Percentiles rank a stretch among this genome's conserved stretches.
These are phyloP conservation scores for Teunomyces pallodes DNA, from an alignment of 805 yeast species.

Conservation along the genomic window DNA sequence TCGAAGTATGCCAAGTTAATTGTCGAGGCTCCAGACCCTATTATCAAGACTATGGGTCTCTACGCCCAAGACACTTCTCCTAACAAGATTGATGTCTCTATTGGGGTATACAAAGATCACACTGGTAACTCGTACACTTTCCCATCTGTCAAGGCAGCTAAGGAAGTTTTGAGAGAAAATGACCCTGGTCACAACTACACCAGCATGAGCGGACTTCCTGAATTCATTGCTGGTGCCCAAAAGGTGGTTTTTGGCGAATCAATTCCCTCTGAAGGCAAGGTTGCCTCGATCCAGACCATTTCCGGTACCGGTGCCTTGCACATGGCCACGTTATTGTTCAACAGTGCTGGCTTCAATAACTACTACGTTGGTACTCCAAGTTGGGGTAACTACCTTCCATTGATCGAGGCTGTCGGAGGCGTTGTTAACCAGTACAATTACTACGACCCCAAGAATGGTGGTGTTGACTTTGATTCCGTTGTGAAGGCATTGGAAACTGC, in stretches of 20 bases:
- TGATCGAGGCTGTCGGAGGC: constrained; percentile 33
- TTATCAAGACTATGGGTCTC: constrained; percentile 18
- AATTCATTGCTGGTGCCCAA: constrained; percentile 33
- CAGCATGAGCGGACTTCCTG: constrained; percentile 40
- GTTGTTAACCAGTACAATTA: constrained; percentile 25
- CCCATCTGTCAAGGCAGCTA: constrained; percentile 38
- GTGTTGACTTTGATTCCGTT: constrained; percentile 28
- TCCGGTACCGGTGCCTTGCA: constrained; percentile 44
- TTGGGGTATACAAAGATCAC: constrained; percentile 46
- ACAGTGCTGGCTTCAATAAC: constrained; percentile 19
- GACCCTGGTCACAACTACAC: constrained; percentile 48
- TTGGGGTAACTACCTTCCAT: constrained; percentile 40
- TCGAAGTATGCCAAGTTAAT: constrained; percentile 16
- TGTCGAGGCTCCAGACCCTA: constrained; percentile 28
- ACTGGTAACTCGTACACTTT: constrained; percentile 35
- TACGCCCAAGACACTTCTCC: constrained; percentile 27
- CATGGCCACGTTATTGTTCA: constrained; percentile 32
- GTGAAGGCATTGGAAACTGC: constrained; percentile 27
- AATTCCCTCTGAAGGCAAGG: constrained; percentile 18
- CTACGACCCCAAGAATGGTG: constrained; percentile 26
- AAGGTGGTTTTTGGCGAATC: constrained; percentile 34
- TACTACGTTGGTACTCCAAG: constrained; percentile 38
- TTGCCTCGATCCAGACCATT: constrained; percentile 38
- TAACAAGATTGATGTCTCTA: constrained; percentile 39
- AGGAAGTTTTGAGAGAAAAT: constrained; percentile 25